A percentile compares a stretch with the other conserved stretches of the same genome.
Evolutionary conservation across 2,329 filamentous ascomycete species (phyloP).

Genomic region (Nakataea oryzae): DNA sequence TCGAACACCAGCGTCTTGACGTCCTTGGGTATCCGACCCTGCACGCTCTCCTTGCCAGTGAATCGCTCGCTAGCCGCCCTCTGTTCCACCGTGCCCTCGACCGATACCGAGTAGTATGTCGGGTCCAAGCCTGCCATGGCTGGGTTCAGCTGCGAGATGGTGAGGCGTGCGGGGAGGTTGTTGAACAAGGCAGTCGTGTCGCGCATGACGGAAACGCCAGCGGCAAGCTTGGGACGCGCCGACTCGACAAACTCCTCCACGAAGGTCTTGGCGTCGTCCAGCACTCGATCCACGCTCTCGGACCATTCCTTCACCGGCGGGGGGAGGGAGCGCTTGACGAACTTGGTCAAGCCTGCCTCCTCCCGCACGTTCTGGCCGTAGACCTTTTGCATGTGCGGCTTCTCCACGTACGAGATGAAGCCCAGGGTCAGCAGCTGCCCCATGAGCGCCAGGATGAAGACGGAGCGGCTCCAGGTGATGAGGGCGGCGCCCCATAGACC

Average conservation of each 20-base stretch:
- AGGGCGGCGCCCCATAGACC: conserved; percentile 93
- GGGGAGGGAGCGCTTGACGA: conserved; percentile 76
- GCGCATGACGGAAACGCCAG: conserved; percentile 75
- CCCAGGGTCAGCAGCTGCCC: conserved; percentile 77
- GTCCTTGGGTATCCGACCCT: conserved; percentile 56
- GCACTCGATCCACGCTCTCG: conserved; percentile 74
- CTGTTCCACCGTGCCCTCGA: conserved; percentile 48
- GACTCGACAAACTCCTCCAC: conserved; percentile 85
- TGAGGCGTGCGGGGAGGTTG: conserved; percentile 77
- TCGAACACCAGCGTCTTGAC: conserved; percentile 72
- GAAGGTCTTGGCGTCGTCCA: conserved; percentile 78
- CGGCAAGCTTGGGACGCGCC: conserved; percentile 75
- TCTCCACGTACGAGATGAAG: conserved; percentile 89
- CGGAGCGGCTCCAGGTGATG: conserved; percentile 79
- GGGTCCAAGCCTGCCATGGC: conserved; percentile 73
- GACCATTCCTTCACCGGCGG: conserved; percentile 74
- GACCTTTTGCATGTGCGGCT: conserved; percentile 96
- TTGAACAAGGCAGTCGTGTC: conserved; percentile 85
- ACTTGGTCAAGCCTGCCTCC: conserved; percentile 87
- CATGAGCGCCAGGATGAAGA: conserved; percentile 77
- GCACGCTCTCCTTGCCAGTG: conserved; percentile 64
- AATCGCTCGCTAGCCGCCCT: conserved; percentile 44
- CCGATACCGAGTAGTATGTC: conserved; percentile 66
- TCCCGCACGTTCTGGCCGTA: conserved; percentile 76
- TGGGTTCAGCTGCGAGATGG: conserved; percentile 66